Conservation (phyloP, 306 rosid species). For the Prunus kanzakura region DNA sequence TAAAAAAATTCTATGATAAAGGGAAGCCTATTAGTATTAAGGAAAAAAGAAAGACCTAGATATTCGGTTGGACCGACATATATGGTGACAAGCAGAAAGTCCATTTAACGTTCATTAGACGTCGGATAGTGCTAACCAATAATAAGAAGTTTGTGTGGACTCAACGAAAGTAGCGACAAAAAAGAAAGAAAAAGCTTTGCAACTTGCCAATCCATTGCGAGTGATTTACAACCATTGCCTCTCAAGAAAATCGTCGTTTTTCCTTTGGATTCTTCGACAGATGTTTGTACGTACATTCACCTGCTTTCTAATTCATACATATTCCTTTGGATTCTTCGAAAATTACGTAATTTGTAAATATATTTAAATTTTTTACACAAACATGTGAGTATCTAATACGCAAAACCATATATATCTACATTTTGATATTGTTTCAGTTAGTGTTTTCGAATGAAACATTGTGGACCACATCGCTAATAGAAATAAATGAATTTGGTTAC, state of each 20-base stretch:
- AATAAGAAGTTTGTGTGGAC: not conserved
- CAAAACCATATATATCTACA: too few relatives aligned
- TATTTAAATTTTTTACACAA: too few relatives aligned
- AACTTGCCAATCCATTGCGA: not conserved
- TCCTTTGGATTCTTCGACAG: conserved; percentile 12
- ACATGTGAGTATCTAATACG: too few relatives aligned
- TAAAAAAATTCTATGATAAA: too few relatives aligned
- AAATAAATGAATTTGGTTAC: too few relatives aligned
- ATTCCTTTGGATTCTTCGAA: too few relatives aligned
- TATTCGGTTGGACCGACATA: not conserved
- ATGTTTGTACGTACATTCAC: not conserved
- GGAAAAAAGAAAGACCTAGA: not conserved
- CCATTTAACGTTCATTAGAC: not conserved
- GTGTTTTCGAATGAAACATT: too few relatives aligned
- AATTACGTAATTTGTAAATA: too few relatives aligned
- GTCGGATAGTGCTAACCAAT: not conserved
- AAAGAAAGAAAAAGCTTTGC: not conserved
- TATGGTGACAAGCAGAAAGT: not conserved
- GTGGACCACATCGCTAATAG: too few relatives aligned
- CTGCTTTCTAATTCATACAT: not conserved
- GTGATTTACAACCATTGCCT: not conserved
- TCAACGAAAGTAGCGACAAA: not conserved
- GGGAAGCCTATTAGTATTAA: too few relatives aligned
- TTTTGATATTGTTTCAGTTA: too few relatives aligned
- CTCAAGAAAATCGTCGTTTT: conserved; percentile 6